Base-by-base conservation (phyloP, 306 rosid genomes). In the Casuarina equisetifolia region DNA sequence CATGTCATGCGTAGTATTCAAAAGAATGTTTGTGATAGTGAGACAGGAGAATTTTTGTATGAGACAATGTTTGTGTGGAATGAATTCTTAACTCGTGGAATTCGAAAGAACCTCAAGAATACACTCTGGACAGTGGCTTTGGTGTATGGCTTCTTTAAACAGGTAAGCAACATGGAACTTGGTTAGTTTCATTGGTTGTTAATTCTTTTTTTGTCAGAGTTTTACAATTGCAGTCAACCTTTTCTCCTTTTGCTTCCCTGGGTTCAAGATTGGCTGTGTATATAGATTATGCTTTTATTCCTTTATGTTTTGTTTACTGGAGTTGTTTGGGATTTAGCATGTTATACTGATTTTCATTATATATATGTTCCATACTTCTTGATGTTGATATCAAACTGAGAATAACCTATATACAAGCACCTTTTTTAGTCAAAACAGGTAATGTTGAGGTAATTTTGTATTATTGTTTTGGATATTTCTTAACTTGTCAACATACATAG, bases 51-150 rank as follows among this genome's bases (percentile, higher is more conserved):
- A 40, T 82, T 76, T 42, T 88, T 86, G 61, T 91, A 96, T 77
- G 97, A 92, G 79, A 91, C 94, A 52, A 76, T 93, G 88, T 96
- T 92, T 83, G 99, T 96, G 68, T 96, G 99, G 99, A 96, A 96
- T 36, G 99, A 96, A 87, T 96, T 80, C 84, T 86, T 96, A 82
- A 92, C 98, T 64, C 98, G 90, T 49, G 99, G 88, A 78, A 86
- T 91, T 83, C 87, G 98, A 82, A 89, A 79, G 52, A 80, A 13
- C 79, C 83, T 96, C 81, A 86, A 89, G 82, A 91, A 86, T 87
- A 86, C 97, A 78, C 82, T 86, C 61, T 96, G 99, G 99, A 96
- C 98, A 32, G 96, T 96, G 80, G 98, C 98, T 75, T 84, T 96
- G 75, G 97, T 96, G 55, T 80, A 92, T 74, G 99, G 99, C 57